These are phyloP conservation scores for Gastrodia elata DNA, from an alignment of 106 monocot genomes.

Conservation along the genomic window DNA sequence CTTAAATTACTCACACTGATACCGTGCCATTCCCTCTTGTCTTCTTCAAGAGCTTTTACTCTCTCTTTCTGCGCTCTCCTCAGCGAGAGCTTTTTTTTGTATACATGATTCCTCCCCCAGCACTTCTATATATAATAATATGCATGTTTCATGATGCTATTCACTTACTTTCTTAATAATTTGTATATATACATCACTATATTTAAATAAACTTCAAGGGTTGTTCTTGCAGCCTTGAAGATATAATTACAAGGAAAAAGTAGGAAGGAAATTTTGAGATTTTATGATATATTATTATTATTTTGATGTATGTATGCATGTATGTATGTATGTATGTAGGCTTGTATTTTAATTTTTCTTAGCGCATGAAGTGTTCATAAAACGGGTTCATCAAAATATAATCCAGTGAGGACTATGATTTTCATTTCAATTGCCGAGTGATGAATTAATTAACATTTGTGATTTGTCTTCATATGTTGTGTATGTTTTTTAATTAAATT, in stretches of 20 bases:
- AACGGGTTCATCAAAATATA: too few species aligned
- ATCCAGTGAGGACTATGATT: too few species aligned
- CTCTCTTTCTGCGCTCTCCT: too few species aligned
- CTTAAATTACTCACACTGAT: conserved; percentile 18
- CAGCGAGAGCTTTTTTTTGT: too few species aligned
- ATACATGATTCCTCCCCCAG: neutral
- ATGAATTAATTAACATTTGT: too few species aligned
- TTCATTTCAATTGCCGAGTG: too few species aligned
- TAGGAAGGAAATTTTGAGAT: neutral
- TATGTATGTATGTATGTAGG: neutral
- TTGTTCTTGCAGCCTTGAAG: neutral
- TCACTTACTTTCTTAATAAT: neutral
- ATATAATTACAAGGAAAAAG: neutral
- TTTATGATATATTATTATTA: neutral
- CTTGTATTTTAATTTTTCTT: too few species aligned
- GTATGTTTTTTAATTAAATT: too few species aligned
- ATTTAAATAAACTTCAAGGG: neutral
- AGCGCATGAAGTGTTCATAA: too few species aligned
- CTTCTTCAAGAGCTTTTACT: too few species aligned
- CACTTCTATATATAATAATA: neutral
- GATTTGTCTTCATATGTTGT: too few species aligned
- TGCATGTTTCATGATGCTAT: neutral
- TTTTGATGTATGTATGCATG: neutral
- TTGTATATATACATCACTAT: neutral
- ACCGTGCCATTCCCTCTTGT: too few species aligned